Conservation (phyloP, 345 rosid species). For the Psidium friedrichsthalianum region DNA sequence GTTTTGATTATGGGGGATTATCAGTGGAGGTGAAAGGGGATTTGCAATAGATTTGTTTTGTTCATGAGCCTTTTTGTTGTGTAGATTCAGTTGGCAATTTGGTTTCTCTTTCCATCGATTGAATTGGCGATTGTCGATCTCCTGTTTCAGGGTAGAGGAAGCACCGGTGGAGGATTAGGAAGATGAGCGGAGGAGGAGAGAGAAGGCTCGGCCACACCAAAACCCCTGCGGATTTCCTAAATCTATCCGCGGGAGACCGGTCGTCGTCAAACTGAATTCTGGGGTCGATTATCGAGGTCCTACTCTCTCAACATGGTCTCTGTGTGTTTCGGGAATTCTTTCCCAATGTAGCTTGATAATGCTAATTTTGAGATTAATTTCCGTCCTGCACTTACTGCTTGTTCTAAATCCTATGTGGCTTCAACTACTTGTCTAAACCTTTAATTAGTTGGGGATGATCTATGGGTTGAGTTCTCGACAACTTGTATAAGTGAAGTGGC, state of each 20-base stretch:
- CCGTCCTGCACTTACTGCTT: neutral
- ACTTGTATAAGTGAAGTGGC: neutral
- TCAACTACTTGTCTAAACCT: neutral
- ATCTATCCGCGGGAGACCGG: slow-evolving; percentile 87
- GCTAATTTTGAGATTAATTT: neutral
- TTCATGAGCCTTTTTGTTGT: neutral
- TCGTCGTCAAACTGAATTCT: slow-evolving; percentile 87
- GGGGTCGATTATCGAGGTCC: slow-evolving; percentile 89
- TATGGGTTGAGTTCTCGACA: neutral
- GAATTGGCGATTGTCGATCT: neutral
- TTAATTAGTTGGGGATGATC: neutral
- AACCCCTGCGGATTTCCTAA: slow-evolving; percentile 87
- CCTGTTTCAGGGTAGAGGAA: neutral
- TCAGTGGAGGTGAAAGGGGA: neutral
- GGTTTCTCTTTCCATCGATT: neutral
- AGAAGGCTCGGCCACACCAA: slow-evolving; percentile 26
- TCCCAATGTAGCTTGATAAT: neutral
- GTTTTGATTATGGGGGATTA: neutral
- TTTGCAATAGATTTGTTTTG: neutral
- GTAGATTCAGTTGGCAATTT: neutral
- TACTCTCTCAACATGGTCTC: neutral
- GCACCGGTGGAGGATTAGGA: neutral
- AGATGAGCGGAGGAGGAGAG: slow-evolving; percentile 62
- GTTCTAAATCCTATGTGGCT: neutral
- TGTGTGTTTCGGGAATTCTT: neutral